Base-by-base conservation (phyloP, 2,329 filamentous ascomycete species). In the Purpureocillium lavendulum region DNA sequence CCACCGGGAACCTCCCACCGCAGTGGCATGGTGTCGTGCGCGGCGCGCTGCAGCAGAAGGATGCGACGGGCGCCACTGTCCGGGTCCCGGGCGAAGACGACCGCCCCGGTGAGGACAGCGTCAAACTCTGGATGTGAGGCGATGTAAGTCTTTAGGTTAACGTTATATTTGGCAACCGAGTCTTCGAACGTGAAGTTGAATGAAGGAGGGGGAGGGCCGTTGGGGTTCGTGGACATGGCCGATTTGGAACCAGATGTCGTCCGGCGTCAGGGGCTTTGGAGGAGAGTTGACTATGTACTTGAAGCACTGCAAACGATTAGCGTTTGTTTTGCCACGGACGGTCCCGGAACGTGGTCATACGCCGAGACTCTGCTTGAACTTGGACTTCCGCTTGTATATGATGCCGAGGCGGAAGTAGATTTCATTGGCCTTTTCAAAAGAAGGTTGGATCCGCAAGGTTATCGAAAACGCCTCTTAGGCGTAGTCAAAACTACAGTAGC, bases 191-290 rank as follows among this genome's bases (percentile, higher is more conserved):
- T 29, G 33, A 46, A 46, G 36, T 26, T n/a, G n/a, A n/a, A n/a
- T n/a, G n/a, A n/a, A n/a, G n/a, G n/a, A n/a, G n/a, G n/a, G n/a
- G n/a, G n/a, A n/a, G n/a, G n/a, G n/a, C n/a, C n/a, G n/a, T n/a
- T n/a, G n/a, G n/a, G n/a, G 92, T 59, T 98, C 92, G 55, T 98
- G 89, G 36, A 98, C 92, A 61, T 98, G 92, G 18, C 92, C 92
- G 56, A 98, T 97, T 63, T 98, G 92, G 69, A 98, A 98, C 90
- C 90, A 97, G 44, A 98, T 98, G 53, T 98, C 92, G 61, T 97
- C 90, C 60, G 97, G 89, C 0, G 89, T 96, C 52, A 98, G 64
- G 3, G 92, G 92, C 4, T 87, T 81, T 3, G 92, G 92, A 21
- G 92, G 90, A 39, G 94, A 89, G 50, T 78, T 84, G 47, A 97